Evolutionary conservation across 805 yeast genomes (phyloP).

Genomic region (Debaryomyces maramus): DNA sequence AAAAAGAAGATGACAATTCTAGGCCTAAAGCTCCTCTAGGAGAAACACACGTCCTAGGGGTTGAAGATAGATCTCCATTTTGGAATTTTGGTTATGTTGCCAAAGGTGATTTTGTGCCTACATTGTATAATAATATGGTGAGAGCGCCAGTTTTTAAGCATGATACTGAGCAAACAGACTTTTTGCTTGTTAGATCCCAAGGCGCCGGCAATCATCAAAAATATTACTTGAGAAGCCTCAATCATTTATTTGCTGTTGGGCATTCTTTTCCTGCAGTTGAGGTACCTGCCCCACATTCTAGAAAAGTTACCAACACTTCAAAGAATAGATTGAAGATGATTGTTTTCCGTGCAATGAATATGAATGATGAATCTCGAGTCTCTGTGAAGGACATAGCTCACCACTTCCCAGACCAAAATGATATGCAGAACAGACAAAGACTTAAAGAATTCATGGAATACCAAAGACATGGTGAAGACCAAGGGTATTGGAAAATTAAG

Average conservation of each 20-base stretch:
- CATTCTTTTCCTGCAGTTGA: constrained; percentile 91
- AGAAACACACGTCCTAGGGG: constrained; percentile 94
- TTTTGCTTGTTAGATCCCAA: constrained; percentile 72
- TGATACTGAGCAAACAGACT: constrained; percentile 76
- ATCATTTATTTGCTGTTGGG: constrained; percentile 82
- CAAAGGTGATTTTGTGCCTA: constrained; percentile 90
- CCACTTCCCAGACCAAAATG: constrained; percentile 96
- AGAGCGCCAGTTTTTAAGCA: constrained; percentile 94
- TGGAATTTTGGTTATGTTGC: constrained; percentile 99
- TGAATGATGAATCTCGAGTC: constrained; percentile 68
- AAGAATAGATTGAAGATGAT: constrained; percentile 92
- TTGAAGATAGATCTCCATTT: constrained; percentile 93
- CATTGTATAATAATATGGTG: constrained; percentile 85
- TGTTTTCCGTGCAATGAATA: constrained; percentile 82
- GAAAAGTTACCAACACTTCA: constrained; percentile 90
- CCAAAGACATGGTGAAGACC: constrained; percentile 91
- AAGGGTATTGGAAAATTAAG: constrained; percentile 91
- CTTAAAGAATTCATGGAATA: constrained; percentile 97
- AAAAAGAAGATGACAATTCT: constrained; percentile 71
- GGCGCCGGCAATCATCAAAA: constrained; percentile 76
- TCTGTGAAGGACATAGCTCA: constrained; percentile 83
- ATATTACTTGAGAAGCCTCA: constrained; percentile 67
- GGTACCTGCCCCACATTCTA: constrained; percentile 95
- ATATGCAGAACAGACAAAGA: constrained; percentile 94
- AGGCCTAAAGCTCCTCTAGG: constrained; percentile 90